Percentiles rank a stretch among this genome's conserved stretches.
These are phyloP conservation scores for Pichia nakasei DNA, from an alignment of 805 yeast species.

Conservation along the genomic window DNA sequence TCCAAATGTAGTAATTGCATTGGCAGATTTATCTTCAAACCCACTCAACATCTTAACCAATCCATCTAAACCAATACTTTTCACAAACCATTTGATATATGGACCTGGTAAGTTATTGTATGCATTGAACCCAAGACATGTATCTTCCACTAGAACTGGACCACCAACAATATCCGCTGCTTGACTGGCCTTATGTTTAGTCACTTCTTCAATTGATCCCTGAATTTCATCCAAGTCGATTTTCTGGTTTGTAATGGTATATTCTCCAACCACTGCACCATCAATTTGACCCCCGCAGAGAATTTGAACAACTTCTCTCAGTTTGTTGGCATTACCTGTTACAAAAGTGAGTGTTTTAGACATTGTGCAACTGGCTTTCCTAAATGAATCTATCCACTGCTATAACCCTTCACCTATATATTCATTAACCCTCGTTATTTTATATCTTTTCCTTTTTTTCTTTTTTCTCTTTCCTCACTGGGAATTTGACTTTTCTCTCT, in stretches of 20 bases:
- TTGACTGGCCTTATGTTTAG: constrained; percentile 65
- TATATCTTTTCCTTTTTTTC: background rate
- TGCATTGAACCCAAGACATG: constrained; percentile 79
- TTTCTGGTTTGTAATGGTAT: constrained; percentile 47
- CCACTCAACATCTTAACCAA: constrained; percentile 69
- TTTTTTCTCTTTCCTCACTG: background rate
- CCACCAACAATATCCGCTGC: constrained; percentile 60
- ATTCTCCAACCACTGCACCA: constrained; percentile 37
- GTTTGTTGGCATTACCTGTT: constrained; percentile 82
- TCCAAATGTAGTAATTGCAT: constrained; percentile 88
- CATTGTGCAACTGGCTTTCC: too few relatives aligned
- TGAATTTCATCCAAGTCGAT: constrained; percentile 88
- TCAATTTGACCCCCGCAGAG: constrained; percentile 34
- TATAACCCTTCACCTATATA: background rate
- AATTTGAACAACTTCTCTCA: constrained; percentile 75
- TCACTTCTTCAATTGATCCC: constrained; percentile 76
- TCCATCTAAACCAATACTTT: constrained; percentile 65
- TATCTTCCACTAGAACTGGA: constrained; percentile 92
- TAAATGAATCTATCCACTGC: too few relatives aligned
- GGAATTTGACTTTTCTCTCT: too few relatives aligned
- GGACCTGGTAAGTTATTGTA: constrained; percentile 88
- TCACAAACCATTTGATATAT: constrained; percentile 77
- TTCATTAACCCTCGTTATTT: background rate
- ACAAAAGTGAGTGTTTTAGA: constrained; percentile 23
- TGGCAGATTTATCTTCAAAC: constrained; percentile 77